phyloP scores from a whole-genome alignment of 768 basidiomycete species.

The Pleurotus ostreatus region DNA sequence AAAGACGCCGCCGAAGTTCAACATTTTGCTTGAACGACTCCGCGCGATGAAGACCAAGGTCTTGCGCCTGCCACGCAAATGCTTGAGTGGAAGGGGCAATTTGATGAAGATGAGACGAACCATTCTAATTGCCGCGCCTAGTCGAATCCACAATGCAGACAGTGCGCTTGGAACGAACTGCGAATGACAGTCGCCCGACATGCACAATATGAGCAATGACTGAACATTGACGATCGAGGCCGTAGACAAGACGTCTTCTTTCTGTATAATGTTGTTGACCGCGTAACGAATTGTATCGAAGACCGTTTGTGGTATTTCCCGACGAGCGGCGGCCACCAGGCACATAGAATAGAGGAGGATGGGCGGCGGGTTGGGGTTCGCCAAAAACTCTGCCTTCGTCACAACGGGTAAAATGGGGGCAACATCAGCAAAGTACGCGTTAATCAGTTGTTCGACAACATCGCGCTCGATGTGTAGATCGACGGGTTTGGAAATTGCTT shows the following conservation, averaged over 20 bases:
- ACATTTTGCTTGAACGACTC: conserved; percentile 82
- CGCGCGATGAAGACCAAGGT: conserved; percentile 91
- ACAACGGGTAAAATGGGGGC: conserved; percentile 88
- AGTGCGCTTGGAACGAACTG: conserved; percentile 83
- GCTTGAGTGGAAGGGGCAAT: neutral
- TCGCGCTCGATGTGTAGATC: conserved; percentile 76
- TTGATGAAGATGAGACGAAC: conserved; percentile 35
- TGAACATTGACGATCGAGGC: conserved; percentile 86
- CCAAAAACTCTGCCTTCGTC: conserved; percentile 83
- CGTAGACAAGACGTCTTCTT: conserved; percentile 88
- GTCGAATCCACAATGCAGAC: conserved; percentile 81
- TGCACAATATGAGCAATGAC: conserved; percentile 77
- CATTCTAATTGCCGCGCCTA: conserved; percentile 92
- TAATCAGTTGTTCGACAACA: conserved; percentile 77
- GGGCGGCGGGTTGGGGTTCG: conserved; percentile 66
- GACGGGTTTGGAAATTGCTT: conserved; percentile 53
- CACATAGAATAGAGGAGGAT: conserved; percentile 93
- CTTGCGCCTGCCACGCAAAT: conserved; percentile 69
- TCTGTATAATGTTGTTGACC: conserved; percentile 83
- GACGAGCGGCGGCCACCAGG: conserved; percentile 81
- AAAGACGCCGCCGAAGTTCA: conserved; percentile 84
- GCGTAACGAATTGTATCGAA: conserved; percentile 87
- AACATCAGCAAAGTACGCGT: conserved; percentile 88
- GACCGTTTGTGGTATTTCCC: conserved; percentile 79
- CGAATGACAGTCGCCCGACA: conserved; percentile 89